These are phyloP conservation scores for Cryptosporidium ubiquitum DNA, from an alignment of 169 alveolate genomes.

Conservation along the genomic window DNA sequence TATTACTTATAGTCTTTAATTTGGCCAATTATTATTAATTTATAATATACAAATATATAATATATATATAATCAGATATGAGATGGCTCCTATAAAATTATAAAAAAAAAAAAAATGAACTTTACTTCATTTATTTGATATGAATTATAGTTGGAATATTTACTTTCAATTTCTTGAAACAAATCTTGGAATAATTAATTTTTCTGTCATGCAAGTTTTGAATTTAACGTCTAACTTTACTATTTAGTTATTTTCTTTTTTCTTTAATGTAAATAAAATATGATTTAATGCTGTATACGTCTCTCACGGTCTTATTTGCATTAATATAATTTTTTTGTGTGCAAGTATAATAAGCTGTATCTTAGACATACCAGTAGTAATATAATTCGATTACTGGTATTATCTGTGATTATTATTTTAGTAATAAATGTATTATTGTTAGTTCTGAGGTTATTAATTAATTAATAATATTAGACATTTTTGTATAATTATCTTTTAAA, in stretches of 20 bases:
- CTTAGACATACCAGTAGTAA: not conserved
- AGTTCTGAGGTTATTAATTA: too few relatives aligned
- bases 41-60: too few relatives aligned
- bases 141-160: not conserved
- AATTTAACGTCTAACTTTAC: not conserved
- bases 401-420: not conserved
- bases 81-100: not conserved
- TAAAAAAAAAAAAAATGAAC: not conserved
- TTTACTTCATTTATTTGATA: not conserved
- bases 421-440: too few relatives aligned
- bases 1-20: too few relatives aligned
- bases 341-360: not conserved
- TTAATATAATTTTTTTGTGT: constrained; percentile 1
- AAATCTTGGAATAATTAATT: not conserved
- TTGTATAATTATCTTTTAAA: too few relatives aligned
- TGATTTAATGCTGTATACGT: not conserved
- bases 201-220: not conserved
- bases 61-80: not conserved
- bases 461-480: too few relatives aligned
- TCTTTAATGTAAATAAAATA: not conserved
- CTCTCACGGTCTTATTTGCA: constrained; percentile 23
- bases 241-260: not conserved
- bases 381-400: not conserved
- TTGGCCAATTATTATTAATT: too few relatives aligned
- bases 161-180: not conserved